Conservation (phyloP, 2,329 filamentous ascomycete genomes). For the Lachnellula subtilissima region DNA sequence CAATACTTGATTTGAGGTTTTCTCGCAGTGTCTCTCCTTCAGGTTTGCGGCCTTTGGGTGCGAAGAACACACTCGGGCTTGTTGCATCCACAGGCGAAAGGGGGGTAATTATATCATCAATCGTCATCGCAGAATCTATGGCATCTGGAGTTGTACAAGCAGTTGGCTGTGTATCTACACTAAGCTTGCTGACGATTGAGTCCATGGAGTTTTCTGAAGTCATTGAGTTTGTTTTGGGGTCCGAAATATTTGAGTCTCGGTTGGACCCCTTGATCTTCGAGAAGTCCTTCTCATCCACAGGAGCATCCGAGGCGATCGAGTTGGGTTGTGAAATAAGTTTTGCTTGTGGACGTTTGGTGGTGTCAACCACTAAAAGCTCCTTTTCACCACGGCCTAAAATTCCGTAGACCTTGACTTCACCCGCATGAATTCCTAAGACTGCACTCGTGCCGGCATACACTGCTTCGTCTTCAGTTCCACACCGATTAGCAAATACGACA, state of each 20-base stretch:
- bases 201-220: background rate
- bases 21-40: slow-evolving; percentile 1
- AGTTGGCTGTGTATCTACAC: slow-evolving; percentile 4
- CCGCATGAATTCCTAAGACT: slow-evolving; percentile 60
- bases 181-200: background rate
- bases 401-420: slow-evolving; percentile 64
- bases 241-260: background rate
- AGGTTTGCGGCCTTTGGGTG: background rate
- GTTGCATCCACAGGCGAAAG: slow-evolving; percentile 4
- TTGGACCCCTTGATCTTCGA: background rate
- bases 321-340: slow-evolving; percentile 23
- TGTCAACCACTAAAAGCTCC: slow-evolving; percentile 64
- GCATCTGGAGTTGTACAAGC: slow-evolving; percentile 6
- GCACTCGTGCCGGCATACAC: slow-evolving; percentile 71
- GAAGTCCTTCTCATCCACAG: background rate
- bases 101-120: slow-evolving; percentile 1
- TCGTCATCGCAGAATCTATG: background rate
- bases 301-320: slow-evolving; percentile 5
- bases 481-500: slow-evolving; percentile 67
- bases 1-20: slow-evolving; percentile 8
- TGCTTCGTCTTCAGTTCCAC: slow-evolving; percentile 59
- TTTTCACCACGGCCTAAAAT: slow-evolving; percentile 67
- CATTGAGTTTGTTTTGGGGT: background rate
- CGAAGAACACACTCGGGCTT: background rate
- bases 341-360: slow-evolving; percentile 19